A percentile compares a stretch with the other conserved stretches of the same genome.
These are phyloP conservation scores for Naematelia aurantialba DNA, from an alignment of 768 basidiomycete genomes.

Conservation along the genomic window DNA sequence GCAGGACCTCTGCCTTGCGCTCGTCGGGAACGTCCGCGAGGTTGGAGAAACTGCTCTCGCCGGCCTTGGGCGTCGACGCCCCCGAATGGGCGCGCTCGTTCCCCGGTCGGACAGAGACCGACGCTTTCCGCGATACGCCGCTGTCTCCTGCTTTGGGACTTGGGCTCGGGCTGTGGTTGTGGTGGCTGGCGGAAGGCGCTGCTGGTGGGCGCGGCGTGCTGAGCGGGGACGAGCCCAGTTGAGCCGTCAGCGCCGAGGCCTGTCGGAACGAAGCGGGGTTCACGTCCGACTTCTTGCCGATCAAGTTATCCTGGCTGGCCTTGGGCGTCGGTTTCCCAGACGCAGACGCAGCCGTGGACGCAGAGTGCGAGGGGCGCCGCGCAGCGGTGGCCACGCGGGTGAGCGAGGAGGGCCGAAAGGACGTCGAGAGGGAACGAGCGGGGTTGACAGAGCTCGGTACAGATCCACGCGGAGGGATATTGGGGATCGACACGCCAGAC, in stretches of 20 bases:
- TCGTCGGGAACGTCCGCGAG: slow-evolving; percentile 61
- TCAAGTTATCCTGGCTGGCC: too few relatives aligned
- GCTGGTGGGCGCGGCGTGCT: too few relatives aligned
- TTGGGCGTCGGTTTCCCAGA: too few relatives aligned
- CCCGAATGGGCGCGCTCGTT: neutral
- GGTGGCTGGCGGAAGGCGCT: neutral
- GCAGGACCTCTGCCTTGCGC: slow-evolving; percentile 75
- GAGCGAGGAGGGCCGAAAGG: neutral
- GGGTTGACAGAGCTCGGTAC: too few relatives aligned
- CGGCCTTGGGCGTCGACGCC: slow-evolving; percentile 6
- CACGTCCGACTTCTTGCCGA: neutral
- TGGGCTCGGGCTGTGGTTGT: neutral
- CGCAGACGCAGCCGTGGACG: neutral
- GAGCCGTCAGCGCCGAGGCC: slow-evolving; percentile 2
- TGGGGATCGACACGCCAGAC: neutral
- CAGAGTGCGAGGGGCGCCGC: neutral
- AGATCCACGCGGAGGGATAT: slow-evolving; percentile 1
- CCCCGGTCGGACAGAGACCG: neutral
- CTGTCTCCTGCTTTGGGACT: neutral
- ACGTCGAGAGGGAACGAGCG: slow-evolving; percentile 4
- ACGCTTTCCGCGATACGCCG: neutral
- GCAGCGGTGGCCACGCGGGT: neutral
- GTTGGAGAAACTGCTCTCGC: slow-evolving; percentile 33
- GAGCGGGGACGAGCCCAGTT: neutral
- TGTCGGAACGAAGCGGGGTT: neutral